These are phyloP conservation scores for Nymphaea thermarum DNA, from an alignment of 164 flowering plant species.

Conservation along the genomic window DNA sequence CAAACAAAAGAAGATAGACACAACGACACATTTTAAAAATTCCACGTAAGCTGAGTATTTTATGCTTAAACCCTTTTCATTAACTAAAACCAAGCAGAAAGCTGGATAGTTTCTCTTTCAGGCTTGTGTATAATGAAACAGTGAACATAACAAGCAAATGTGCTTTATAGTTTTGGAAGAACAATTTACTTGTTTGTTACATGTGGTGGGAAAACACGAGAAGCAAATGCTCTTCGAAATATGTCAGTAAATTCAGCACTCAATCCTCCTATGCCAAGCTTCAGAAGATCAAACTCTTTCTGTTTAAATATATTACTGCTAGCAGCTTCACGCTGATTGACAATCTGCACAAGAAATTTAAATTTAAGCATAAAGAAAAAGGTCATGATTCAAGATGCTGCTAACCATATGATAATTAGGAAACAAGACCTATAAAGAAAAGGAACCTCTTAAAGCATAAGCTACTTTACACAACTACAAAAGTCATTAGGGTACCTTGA, in stretches of 20 bases:
- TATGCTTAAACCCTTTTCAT: too few species aligned
- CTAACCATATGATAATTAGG: not conserved
- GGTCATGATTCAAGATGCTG: not conserved
- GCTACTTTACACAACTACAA: not conserved
- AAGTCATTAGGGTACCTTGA: slow-evolving; percentile 40
- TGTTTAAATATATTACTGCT: slow-evolving; percentile 86
- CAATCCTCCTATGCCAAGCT: slow-evolving; percentile 89
- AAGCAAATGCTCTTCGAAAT: slow-evolving; percentile 98
- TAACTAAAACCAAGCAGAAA: too few species aligned
- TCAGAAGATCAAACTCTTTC: slow-evolving; percentile 82
- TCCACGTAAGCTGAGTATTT: not conserved
- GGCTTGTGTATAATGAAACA: not conserved
- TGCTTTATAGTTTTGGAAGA: not conserved
- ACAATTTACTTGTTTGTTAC: slow-evolving; percentile 62
- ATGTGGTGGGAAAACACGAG: slow-evolving; percentile 92
- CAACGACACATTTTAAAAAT: not conserved
- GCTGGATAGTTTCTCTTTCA: too few species aligned
- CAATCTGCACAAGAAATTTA: slow-evolving; percentile 42
- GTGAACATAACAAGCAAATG: not conserved
- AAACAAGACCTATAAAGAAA: not conserved
- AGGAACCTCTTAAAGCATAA: not conserved
- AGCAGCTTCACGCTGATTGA: slow-evolving; percentile 90
- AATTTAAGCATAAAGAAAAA: not conserved
- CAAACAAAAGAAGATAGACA: not conserved
- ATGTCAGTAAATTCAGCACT: slow-evolving; percentile 93